Conservation (phyloP, 352 stramenopile species). For the Phytophthora tentaculata region DNA sequence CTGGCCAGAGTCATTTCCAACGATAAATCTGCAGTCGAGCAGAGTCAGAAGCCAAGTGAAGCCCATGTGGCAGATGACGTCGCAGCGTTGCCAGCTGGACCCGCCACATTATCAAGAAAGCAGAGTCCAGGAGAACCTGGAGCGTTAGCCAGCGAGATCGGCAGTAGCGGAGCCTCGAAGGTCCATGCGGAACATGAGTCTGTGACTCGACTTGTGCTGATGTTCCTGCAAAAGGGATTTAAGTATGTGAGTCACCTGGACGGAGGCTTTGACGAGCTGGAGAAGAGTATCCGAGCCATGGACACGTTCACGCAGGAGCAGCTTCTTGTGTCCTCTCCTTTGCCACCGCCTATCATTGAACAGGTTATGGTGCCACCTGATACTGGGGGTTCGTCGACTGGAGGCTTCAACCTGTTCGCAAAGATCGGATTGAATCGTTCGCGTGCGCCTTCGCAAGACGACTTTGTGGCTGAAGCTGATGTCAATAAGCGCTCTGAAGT, state of each 20-base stretch:
- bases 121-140: conserved; percentile 37
- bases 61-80: conserved; percentile 11
- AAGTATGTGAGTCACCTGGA: conserved; percentile 86
- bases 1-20: conserved; percentile 66
- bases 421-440: conserved; percentile 61
- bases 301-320: conserved; percentile 76
- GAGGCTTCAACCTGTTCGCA: conserved; percentile 52
- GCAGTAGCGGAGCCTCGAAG: conserved; percentile 36
- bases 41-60: conserved; percentile 27
- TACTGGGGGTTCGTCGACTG: conserved; percentile 22
- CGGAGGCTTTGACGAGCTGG: conserved; percentile 84
- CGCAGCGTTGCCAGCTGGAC: conserved; percentile 3
- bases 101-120: conserved; percentile 26
- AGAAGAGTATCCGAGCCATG: conserved; percentile 65
- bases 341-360: conserved; percentile 11
- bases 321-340: conserved; percentile 60
- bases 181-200: conserved; percentile 65
- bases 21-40: conserved; percentile 45
- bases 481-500: conserved; percentile 9
- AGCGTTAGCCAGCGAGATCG: conserved; percentile 42
- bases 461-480: conserved; percentile 25
- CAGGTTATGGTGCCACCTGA: conserved; percentile 5
- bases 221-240: conserved; percentile 90
- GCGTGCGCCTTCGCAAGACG: conserved; percentile 41
- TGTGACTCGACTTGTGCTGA: conserved; percentile 79